Percentiles rank a stretch among this genome's conserved stretches.
These are phyloP conservation scores for Tuber umbilicatum DNA, from an alignment of 495 filamentous ascomycete species.

Conservation along the genomic window DNA sequence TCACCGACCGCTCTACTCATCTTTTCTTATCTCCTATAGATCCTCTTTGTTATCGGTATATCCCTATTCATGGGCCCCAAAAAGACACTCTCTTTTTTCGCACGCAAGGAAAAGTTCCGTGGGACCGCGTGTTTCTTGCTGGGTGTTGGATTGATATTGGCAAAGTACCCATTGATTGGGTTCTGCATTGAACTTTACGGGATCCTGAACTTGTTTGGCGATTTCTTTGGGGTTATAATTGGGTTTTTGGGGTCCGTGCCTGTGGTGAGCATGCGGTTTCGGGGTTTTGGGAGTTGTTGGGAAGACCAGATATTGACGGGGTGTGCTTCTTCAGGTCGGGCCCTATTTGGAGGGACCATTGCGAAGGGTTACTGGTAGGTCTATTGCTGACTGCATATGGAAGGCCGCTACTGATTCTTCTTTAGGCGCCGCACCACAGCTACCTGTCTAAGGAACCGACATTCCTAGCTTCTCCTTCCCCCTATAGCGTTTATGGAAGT, in stretches of 20 bases:
- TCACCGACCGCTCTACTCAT: conserved; percentile 10
- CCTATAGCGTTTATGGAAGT: not conserved
- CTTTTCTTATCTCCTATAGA: conserved; percentile 48
- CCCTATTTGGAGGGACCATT: conserved; percentile 39
- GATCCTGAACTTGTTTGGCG: conserved; percentile 86
- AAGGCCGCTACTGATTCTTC: conserved; percentile 1
- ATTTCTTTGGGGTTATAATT: conserved; percentile 88
- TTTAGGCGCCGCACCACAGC: conserved; percentile 32
- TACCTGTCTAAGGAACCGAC: conserved; percentile 31
- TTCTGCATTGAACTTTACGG: conserved; percentile 90
- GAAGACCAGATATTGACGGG: conserved; percentile 10
- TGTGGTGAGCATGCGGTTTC: conserved; percentile 48
- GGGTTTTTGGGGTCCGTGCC: conserved; percentile 80
- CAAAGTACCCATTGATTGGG: conserved; percentile 81
- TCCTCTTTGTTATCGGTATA: conserved; percentile 93
- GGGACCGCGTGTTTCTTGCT: conserved; percentile 81
- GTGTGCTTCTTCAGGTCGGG: conserved; percentile 25
- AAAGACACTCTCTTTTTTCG: conserved; percentile 89
- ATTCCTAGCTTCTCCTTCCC: not conserved
- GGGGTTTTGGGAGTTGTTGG: not conserved
- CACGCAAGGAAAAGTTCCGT: conserved; percentile 81
- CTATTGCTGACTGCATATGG: conserved; percentile 17
- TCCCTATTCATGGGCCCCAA: conserved; percentile 89
- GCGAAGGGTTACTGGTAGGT: conserved; percentile 39
- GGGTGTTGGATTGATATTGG: conserved; percentile 78